Evolutionary conservation across 352 stramenopile species (phyloP).

Genomic region (Plasmopara viticola): DNA sequence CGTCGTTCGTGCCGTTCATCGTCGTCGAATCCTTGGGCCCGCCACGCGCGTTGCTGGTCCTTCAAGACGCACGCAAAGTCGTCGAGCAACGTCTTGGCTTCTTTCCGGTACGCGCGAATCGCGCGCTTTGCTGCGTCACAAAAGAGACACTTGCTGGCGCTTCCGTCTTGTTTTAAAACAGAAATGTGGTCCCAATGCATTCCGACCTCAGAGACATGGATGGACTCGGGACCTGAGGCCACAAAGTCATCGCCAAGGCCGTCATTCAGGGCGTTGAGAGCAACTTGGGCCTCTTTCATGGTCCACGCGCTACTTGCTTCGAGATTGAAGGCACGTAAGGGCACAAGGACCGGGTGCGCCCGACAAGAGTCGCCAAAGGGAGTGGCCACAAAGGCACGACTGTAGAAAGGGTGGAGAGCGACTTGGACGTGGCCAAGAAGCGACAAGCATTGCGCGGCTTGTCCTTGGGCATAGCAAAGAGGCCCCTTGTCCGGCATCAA

Average conservation of each 20-base stretch:
- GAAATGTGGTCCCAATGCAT: constrained; percentile 47
- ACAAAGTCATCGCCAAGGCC: constrained; percentile 36
- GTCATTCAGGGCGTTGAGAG: constrained; percentile 23
- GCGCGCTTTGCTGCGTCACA: constrained; percentile 29
- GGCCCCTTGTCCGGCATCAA: constrained; percentile 22
- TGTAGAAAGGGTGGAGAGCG: constrained; percentile 23
- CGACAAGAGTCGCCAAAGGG: constrained; percentile 29
- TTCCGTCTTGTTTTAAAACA: constrained; percentile 11
- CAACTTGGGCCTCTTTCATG: constrained; percentile 17
- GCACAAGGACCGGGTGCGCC: constrained; percentile 24
- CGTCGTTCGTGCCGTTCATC: constrained; percentile 46
- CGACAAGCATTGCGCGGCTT: constrained; percentile 28
- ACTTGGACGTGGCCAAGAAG: constrained; percentile 23
- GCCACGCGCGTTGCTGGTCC: constrained; percentile 30
- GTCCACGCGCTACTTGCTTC: constrained; percentile 19
- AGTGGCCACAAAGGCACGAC: constrained; percentile 19
- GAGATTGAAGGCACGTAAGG: constrained; percentile 6
- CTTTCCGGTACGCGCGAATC: constrained; percentile 34
- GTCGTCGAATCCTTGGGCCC: constrained; percentile 30
- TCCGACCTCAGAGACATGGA: constrained; percentile 43
- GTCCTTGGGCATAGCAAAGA: constrained; percentile 13
- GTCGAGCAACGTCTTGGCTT: constrained; percentile 31
- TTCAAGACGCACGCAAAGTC: constrained; percentile 36
- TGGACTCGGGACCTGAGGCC: constrained; percentile 19
- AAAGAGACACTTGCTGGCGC: constrained; percentile 24